Evolutionary conservation across 345 rosid genomes (phyloP), one percentile per base, ranked within the genome.

Genomic region (Pseudoturritis turrita): DNA sequence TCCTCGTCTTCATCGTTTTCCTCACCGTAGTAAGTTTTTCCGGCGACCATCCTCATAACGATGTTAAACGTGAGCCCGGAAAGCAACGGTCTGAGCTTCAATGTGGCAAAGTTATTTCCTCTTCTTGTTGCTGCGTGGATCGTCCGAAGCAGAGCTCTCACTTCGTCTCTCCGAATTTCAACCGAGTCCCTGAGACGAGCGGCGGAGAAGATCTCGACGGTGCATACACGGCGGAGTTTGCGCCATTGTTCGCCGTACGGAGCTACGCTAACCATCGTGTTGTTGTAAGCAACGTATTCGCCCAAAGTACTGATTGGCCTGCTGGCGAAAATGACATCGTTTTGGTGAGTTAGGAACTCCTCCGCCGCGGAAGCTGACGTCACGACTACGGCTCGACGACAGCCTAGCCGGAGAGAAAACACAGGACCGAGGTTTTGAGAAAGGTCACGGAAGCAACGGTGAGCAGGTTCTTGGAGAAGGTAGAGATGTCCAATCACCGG

Each of bases 211-310:
- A 86, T 61, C 19, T 82, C 79, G 1, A 58, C 2, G 12, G 83
- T 28, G 25, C 78, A 26, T 11, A 82, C 64, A 47, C 85, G 82
- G 2, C 86, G 86, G 0, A 81, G 86, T 67, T 78, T 79, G 18
- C 90, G 79, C 88, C 90, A 86, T 39, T 81, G 81, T 28, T 77
- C 78, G 0, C 86, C 86, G 54, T 86, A 84, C 6, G 84, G 64
- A 7, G 83, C 52, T 11, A 17, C 1, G 6, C 18, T 45, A 1
- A 82, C 1, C 4, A 72, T 45, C 51, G 83, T 78, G 75, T 78
- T 17, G 74, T 78, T 78, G 75, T 84, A 84, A 21, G 15, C 75
- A 0, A 81, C 23, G 61, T 63, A 23, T 28, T 70, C 59, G 0
- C 65, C 65, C 0, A 52, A 0, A 8, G 77, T 31, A 28, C 49